Evolutionary conservation across 306 rosid genomes (phyloP).

Genomic region (Pterocarpus santalinus): DNA sequence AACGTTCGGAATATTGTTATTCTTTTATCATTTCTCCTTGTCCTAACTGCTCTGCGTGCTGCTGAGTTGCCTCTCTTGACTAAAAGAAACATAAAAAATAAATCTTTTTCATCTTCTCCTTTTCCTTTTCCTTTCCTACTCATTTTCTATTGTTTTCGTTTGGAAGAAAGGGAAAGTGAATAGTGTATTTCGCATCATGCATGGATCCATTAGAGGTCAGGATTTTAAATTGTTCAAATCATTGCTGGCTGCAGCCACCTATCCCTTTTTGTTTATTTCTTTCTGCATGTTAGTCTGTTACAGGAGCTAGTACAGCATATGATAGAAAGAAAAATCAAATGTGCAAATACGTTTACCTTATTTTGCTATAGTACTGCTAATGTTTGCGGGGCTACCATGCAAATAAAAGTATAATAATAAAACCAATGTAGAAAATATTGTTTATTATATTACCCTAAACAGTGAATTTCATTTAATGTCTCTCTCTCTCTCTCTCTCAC

Average conservation of each 20-base stretch:
- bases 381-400: neutral
- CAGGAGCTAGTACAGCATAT: neutral
- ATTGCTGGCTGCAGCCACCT: too few relatives aligned
- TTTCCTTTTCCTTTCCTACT: neutral
- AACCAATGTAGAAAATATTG: neutral
- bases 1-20: neutral
- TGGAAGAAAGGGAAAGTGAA: neutral
- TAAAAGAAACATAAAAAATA: neutral
- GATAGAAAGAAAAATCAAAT: neutral
- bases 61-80: slow-evolving; percentile 36
- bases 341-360: neutral
- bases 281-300: too few relatives aligned
- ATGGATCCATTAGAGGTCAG: too few relatives aligned
- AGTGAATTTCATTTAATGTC: neutral
- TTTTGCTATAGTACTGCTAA: neutral
- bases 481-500: neutral
- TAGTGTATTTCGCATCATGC: neutral
- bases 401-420: neutral
- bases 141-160: neutral
- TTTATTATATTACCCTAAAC: neutral
- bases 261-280: neutral
- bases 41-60: neutral
- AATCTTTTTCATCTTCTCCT: neutral
- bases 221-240: neutral
- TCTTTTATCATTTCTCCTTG: neutral